Evolutionary conservation across 192 early-diverging fungal genomes (phyloP).

Genomic region (Chytriomyces hyalinus): DNA sequence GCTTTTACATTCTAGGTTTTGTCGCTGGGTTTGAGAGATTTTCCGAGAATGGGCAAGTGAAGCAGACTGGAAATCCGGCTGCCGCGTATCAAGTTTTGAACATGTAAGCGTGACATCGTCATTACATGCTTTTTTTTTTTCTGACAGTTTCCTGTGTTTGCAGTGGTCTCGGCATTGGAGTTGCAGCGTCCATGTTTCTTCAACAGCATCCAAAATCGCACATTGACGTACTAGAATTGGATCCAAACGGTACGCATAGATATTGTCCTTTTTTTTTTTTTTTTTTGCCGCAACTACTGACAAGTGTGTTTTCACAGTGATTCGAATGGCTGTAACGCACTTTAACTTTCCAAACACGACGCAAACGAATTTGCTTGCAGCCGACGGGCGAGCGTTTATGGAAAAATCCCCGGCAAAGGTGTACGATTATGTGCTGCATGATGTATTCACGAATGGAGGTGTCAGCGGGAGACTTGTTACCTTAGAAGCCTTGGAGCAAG

Average conservation of each 20-base stretch:
- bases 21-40: slow-evolving; percentile 54
- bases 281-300: too few relatives aligned
- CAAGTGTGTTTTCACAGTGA: slow-evolving; percentile 44
- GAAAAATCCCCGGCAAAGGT: slow-evolving; percentile 51
- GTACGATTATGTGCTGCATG: slow-evolving; percentile 89
- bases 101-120: slow-evolving; percentile 8
- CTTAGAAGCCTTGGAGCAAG: slow-evolving; percentile 67
- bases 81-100: neutral
- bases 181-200: slow-evolving; percentile 71
- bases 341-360: slow-evolving; percentile 66
- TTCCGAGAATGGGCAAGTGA: slow-evolving; percentile 21
- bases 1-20: slow-evolving; percentile 85
- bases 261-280: too few relatives aligned
- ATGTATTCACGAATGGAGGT: slow-evolving; percentile 92
- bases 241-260: slow-evolving; percentile 51
- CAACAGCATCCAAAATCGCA: slow-evolving; percentile 49
- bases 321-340: slow-evolving; percentile 67
- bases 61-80: neutral
- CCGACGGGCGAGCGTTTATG: slow-evolving; percentile 79
- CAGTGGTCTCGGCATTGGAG: slow-evolving; percentile 83
- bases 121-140: slow-evolving; percentile 8
- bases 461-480: slow-evolving; percentile 77
- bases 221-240: slow-evolving; percentile 86
- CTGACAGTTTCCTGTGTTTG: neutral
- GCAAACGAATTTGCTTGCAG: slow-evolving; percentile 56